Conservation (phyloP, 169 alveolate species). For the Plasmodium yoelii region DNA sequence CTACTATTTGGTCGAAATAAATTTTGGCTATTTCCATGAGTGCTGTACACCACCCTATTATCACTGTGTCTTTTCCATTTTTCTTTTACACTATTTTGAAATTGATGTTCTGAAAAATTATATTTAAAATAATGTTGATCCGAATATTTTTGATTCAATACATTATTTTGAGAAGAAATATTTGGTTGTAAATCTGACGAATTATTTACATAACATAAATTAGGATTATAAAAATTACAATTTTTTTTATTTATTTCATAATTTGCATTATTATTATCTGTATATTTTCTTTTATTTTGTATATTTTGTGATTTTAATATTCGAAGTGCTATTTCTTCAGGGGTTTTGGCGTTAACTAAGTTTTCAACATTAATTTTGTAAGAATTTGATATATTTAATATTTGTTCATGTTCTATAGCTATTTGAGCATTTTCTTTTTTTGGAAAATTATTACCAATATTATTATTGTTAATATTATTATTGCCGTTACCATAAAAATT, state of each 20-base stretch:
- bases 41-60: not conserved
- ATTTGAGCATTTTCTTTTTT: not conserved
- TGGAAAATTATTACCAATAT: not conserved
- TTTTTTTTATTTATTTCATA: slow-evolving; percentile 35
- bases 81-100: not conserved
- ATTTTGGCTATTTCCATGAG: not conserved
- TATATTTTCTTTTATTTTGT: slow-evolving; percentile 71
- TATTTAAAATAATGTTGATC: slow-evolving; percentile 1
- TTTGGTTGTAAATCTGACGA: not conserved
- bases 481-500: slow-evolving; percentile 1
- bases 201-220: not conserved
- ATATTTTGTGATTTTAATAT: slow-evolving; percentile 57
- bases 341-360: slow-evolving; percentile 35
- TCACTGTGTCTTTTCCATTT: slow-evolving; percentile 2
- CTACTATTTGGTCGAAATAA: too few species aligned
- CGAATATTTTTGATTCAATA: not conserved
- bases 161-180: not conserved
- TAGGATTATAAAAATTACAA: slow-evolving; percentile 1
- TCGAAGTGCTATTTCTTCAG: slow-evolving; percentile 68
- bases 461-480: not conserved
- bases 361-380: slow-evolving; percentile 32
- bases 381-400: slow-evolving; percentile 12
- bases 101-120: not conserved
- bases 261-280: slow-evolving; percentile 18
- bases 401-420: not conserved